phyloP scores from a whole-genome alignment of 495 filamentous ascomycete species.

The Talaromyces nanjingensis region DNA sequence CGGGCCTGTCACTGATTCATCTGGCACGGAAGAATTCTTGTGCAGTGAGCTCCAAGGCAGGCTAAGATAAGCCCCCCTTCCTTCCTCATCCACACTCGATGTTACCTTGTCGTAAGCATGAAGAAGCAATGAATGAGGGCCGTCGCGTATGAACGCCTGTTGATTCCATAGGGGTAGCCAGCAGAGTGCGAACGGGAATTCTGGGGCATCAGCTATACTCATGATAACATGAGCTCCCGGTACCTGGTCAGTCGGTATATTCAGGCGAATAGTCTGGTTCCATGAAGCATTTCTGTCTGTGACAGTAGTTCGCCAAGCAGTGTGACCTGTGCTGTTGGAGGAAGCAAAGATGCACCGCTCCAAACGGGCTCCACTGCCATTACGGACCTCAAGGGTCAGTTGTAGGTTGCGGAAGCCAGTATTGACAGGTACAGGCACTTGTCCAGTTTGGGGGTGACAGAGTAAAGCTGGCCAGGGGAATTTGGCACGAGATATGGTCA shows the following conservation, averaged over 20 bases:
- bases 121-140: constrained; percentile 69
- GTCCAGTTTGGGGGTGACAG: constrained; percentile 70
- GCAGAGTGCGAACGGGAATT: constrained; percentile 79
- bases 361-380: constrained; percentile 67
- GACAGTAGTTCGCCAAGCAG: constrained; percentile 81
- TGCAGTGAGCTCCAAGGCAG: constrained; percentile 69
- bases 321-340: constrained; percentile 65
- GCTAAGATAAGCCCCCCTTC: constrained; percentile 73
- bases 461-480: constrained; percentile 72
- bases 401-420: constrained; percentile 70
- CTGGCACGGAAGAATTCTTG: constrained; percentile 58
- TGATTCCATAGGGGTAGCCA: constrained; percentile 94
- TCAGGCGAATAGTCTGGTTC: constrained; percentile 81
- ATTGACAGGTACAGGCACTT: constrained; percentile 55
- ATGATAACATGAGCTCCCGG: constrained; percentile 81
- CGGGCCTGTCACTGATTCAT: constrained; percentile 68
- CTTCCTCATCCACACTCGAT: constrained; percentile 45
- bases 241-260: constrained; percentile 73
- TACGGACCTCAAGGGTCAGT: constrained; percentile 81
- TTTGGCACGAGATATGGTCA: constrained; percentile 70
- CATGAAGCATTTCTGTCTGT: constrained; percentile 71
- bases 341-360: constrained; percentile 82
- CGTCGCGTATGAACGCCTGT: constrained; percentile 85
- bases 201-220: constrained; percentile 76
- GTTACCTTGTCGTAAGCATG: constrained; percentile 91